Conservation (phyloP, 305 asterid genomes). For the Nicotiana rustica region DNA sequence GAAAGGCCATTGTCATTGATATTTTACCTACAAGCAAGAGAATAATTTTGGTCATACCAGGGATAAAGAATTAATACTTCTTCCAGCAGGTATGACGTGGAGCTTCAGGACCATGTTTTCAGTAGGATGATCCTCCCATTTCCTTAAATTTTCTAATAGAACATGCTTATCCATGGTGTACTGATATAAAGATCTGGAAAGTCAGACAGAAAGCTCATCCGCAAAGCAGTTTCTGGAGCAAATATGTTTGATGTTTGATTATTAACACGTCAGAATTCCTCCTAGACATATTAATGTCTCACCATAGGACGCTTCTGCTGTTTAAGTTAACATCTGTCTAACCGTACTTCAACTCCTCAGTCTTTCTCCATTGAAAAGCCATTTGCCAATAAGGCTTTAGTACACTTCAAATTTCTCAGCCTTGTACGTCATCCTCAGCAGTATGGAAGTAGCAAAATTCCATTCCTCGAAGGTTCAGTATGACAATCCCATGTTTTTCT, state of each 20-base stretch:
- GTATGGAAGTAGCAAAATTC: not conserved
- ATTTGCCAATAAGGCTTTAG: not conserved
- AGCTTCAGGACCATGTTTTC: no score
- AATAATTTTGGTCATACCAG: no score
- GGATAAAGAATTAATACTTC: no score
- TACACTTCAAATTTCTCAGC: not conserved
- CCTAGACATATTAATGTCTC: not conserved
- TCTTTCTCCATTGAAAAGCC: not conserved
- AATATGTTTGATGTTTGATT: not conserved
- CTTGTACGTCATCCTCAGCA: not conserved
- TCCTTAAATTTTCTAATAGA: no score
- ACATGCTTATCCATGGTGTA: not conserved
- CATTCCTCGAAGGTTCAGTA: slow-evolving; percentile 1
- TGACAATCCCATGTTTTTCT: not conserved
- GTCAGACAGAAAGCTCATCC: not conserved
- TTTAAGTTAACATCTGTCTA: not conserved
- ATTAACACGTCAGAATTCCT: not conserved
- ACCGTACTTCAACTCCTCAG: not conserved
- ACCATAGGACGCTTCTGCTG: not conserved
- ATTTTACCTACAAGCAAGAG: no score
- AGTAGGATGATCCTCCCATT: no score
- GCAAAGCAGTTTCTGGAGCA: not conserved
- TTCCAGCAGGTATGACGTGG: no score
- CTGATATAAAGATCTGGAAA: not conserved
- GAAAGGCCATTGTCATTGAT: no score